A percentile compares a stretch with the other conserved stretches of the same genome.
These are phyloP conservation scores for Alternaria sp. DNA, from an alignment of 2,329 filamentous ascomycete genomes.

Conservation along the genomic window DNA sequence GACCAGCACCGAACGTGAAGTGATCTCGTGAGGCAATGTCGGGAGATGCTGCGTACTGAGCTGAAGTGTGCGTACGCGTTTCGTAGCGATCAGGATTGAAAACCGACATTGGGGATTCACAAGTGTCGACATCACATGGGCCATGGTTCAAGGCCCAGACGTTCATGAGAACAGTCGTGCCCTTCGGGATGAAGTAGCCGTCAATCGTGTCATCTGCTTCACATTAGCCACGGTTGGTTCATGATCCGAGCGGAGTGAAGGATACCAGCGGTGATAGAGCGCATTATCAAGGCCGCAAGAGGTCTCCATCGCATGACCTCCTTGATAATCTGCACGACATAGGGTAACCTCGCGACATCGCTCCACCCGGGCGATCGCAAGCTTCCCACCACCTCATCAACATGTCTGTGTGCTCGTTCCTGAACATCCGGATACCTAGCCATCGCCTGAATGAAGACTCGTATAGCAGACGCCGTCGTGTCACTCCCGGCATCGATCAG, in stretches of 20 bases:
- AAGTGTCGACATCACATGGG: slow-evolving; percentile 29
- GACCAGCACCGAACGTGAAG: slow-evolving; percentile 58
- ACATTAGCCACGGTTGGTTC: slow-evolving; percentile 16
- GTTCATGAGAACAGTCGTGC: slow-evolving; percentile 39
- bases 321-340: slow-evolving; percentile 35
- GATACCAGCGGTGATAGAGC: not conserved
- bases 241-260: not conserved
- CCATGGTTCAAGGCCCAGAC: slow-evolving; percentile 28
- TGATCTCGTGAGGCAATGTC: slow-evolving; percentile 51
- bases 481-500: slow-evolving; percentile 13
- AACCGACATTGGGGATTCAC: not conserved
- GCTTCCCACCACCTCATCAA: slow-evolving; percentile 36
- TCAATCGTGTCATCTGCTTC: slow-evolving; percentile 51
- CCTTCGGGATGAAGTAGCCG: slow-evolving; percentile 43
- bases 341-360: slow-evolving; percentile 32
- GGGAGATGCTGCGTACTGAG: slow-evolving; percentile 44
- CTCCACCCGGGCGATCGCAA: slow-evolving; percentile 3
- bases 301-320: slow-evolving; percentile 45
- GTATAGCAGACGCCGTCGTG: slow-evolving; percentile 39
- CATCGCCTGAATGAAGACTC: slow-evolving; percentile 6
- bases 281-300: slow-evolving; percentile 10
- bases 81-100: slow-evolving; percentile 50
- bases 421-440: slow-evolving; percentile 21
- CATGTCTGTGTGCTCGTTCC: slow-evolving; percentile 37
- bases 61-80: slow-evolving; percentile 40